phyloP scores from a whole-genome alignment of 495 filamentous ascomycete species.

The Lichina pygmaea region DNA sequence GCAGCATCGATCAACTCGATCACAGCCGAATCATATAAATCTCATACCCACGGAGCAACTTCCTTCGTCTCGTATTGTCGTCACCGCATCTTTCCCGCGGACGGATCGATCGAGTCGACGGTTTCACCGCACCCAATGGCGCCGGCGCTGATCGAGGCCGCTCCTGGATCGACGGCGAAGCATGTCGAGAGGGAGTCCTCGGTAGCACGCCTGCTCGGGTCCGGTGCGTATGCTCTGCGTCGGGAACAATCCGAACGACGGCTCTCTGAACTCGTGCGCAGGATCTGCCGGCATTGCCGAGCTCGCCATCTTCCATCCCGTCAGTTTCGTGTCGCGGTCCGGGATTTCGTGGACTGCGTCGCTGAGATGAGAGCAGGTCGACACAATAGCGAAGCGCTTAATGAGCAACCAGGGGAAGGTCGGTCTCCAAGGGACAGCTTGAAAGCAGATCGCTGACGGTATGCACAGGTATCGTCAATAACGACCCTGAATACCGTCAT shows the following conservation, averaged over 20 bases:
- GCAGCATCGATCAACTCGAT: too few relatives aligned
- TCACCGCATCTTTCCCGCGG: too few relatives aligned
- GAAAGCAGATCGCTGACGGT: not conserved
- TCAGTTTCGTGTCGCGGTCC: slow-evolving; percentile 10
- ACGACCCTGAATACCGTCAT: slow-evolving; percentile 61
- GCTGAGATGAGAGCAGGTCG: slow-evolving; percentile 30
- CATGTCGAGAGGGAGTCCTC: slow-evolving; percentile 71
- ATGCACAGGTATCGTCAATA: slow-evolving; percentile 26
- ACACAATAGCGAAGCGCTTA: slow-evolving; percentile 92
- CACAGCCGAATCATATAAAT: too few relatives aligned
- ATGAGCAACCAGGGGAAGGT: slow-evolving; percentile 91
- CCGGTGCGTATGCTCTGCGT: slow-evolving; percentile 29
- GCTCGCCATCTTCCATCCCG: slow-evolving; percentile 87
- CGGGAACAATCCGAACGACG: not conserved
- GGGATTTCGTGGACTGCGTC: not conserved
- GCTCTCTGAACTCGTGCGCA: slow-evolving; percentile 15
- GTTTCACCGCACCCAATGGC: slow-evolving; percentile 18
- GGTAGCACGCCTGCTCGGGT: slow-evolving; percentile 63
- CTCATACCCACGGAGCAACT: too few relatives aligned
- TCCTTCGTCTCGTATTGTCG: too few relatives aligned
- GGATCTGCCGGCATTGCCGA: slow-evolving; percentile 90
- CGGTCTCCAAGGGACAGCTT: slow-evolving; percentile 5
- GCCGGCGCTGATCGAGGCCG: slow-evolving; percentile 18
- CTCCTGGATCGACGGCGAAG: slow-evolving; percentile 23
- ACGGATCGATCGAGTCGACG: too few relatives aligned